Evolutionary conservation across 192 early-diverging fungal genomes (phyloP), one percentile per base, ranked within the genome.

Genomic region (Coemansia sp.): DNA sequence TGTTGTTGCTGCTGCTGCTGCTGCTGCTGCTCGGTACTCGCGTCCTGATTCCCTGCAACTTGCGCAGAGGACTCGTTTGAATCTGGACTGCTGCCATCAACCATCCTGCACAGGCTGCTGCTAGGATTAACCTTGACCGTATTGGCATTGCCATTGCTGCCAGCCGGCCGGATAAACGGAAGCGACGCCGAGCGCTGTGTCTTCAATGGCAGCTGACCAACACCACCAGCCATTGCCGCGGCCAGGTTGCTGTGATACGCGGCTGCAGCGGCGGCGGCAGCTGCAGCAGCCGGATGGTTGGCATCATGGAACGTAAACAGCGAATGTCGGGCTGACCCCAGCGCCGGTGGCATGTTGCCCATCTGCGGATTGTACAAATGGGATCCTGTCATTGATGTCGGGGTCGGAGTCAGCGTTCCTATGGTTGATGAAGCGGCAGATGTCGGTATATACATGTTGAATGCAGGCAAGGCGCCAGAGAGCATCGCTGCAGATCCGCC

Each of bases 171-270:
- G 22, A 82, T 75, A 42, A 74, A 82, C 20, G 79, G 79, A 14
- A 82, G 79, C 11, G 79, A 82, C 5, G 79, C 79, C 18, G 79
- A 82, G 3, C 79, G 73, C 65, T 82, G 79, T 4, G 79, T 82
- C 71, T 82, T 82, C 30, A 76, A 45, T 11, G 68, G 72, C 55
- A 67, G 56, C 4, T 67, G 60, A 7, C 64, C 62, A 2, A 62
- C 63, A 4, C 49, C 64, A 7, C 59, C 56, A 17, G 64, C 56
- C n/a, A 55, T 38, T 48, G 38, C 52, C 52, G 73, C 72, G 2
- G 42, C 42, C 51, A 74, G 33, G 31, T 50, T 59, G 42, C 50
- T 64, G 31, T 63, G 66, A 52, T 65, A 65, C 0, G 45, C 64
- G 42, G 51, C 33, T 33, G 45, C 52, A 36, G 71, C 49, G 7